These are phyloP conservation scores for Scolecobasidium constrictum DNA, from an alignment of 2,329 filamentous ascomycete genomes.

Conservation along the genomic window DNA sequence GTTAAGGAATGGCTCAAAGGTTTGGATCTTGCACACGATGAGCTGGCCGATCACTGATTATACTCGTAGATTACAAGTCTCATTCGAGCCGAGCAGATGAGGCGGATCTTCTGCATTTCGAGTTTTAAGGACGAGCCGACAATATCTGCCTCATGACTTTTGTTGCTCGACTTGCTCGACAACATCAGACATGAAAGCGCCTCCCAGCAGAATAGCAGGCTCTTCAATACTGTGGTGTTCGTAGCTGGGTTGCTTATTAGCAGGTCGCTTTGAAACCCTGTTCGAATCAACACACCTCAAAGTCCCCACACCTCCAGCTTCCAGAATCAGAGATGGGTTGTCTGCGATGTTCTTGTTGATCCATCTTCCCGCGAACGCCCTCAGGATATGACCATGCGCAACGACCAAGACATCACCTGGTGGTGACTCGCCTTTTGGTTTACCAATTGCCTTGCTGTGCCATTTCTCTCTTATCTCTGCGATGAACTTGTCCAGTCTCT, in stretches of 20 bases:
- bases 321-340: conserved; percentile 62
- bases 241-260: conserved; percentile 42
- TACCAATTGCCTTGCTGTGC: conserved; percentile 12
- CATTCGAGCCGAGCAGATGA: too few relatives aligned
- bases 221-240: conserved; percentile 70
- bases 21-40: too few relatives aligned
- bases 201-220: conserved; percentile 68
- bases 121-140: too few relatives aligned
- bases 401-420: conserved; percentile 62
- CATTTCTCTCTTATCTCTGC: conserved; percentile 51
- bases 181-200: conserved; percentile 42
- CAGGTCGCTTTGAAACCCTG: neutral
- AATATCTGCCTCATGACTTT: too few relatives aligned
- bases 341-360: conserved; percentile 56
- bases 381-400: conserved; percentile 74
- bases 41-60: too few relatives aligned
- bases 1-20: conserved; percentile 52
- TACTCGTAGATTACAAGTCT: too few relatives aligned
- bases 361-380: conserved; percentile 81
- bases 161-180: conserved; percentile 3
- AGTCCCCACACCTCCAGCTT: conserved; percentile 74
- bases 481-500: conserved; percentile 63
- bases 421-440: conserved; percentile 27
- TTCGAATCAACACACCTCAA: conserved; percentile 48
- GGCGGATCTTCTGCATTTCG: too few relatives aligned